A percentile compares a stretch with the other conserved stretches of the same genome.
phyloP scores from a whole-genome alignment of 2,329 filamentous ascomycete genomes.

The Aotearoamyces nothofagi region DNA sequence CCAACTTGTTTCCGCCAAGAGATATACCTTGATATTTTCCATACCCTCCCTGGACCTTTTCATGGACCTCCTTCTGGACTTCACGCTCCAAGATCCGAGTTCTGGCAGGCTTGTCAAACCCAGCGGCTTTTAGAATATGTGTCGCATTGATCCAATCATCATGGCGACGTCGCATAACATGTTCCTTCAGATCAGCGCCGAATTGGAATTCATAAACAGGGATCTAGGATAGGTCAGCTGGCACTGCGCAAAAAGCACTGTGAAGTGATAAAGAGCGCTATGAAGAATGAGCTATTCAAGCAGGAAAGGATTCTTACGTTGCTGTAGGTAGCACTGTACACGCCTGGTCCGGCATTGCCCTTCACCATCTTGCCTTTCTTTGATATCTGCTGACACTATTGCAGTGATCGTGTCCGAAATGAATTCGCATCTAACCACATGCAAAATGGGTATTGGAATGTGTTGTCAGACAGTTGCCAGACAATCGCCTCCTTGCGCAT shows the following conservation, averaged over 20 bases:
- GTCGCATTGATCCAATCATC: constrained; percentile 99
- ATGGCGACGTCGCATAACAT: constrained; percentile 88
- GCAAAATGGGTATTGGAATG: too few species aligned
- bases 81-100: constrained; percentile 93
- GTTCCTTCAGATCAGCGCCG: constrained; percentile 58
- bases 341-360: constrained; percentile 18
- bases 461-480: too few species aligned
- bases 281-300: too few species aligned
- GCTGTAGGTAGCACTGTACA: constrained; percentile 56
- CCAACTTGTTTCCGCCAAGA: constrained; percentile 4
- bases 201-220: constrained; percentile 92
- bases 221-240: constrained; percentile 39
- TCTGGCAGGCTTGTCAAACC: constrained; percentile 90
- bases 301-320: constrained; percentile 33
- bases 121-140: constrained; percentile 91
- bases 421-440: too few species aligned
- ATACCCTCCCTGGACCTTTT: constrained; percentile 96
- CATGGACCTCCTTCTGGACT: constrained; percentile 89
- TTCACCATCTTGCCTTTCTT: constrained; percentile 17
- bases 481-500: too few species aligned
- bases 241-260: neutral
- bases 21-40: constrained; percentile 84
- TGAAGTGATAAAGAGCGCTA: constrained; percentile 3
- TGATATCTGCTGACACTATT: constrained; percentile 1
- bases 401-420: too few species aligned